Evolutionary conservation across 768 basidiomycete genomes (phyloP).

Genomic region (Phlebiopsis flavidoalba): DNA sequence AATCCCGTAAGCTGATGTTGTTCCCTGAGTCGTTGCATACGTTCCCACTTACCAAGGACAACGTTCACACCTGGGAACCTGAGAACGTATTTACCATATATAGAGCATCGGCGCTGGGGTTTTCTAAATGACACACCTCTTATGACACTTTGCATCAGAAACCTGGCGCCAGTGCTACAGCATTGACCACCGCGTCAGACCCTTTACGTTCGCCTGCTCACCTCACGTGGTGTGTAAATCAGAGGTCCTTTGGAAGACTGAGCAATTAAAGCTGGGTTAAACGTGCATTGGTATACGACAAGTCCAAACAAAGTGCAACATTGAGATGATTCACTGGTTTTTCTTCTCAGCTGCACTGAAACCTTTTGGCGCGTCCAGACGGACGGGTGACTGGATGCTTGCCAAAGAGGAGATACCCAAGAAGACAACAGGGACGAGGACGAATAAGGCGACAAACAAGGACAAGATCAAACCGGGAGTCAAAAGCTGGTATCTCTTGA

Average conservation of each 20-base stretch:
- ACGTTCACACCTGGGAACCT: not conserved
- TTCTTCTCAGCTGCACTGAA: slow-evolving; percentile 71
- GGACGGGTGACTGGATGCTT: slow-evolving; percentile 67
- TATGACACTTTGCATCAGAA: not conserved
- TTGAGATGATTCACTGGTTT: slow-evolving; percentile 43
- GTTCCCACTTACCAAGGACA: not conserved
- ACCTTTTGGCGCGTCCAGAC: slow-evolving; percentile 58
- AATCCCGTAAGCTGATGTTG: not conserved
- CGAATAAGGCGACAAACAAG: slow-evolving; percentile 60
- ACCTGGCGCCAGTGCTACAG: not conserved
- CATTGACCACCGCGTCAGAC: not conserved
- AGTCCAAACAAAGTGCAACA: not conserved
- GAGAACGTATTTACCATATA: not conserved
- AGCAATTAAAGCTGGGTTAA: not conserved
- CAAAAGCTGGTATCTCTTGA: slow-evolving; percentile 71
- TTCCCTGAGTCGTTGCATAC: not conserved
- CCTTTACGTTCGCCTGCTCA: not conserved
- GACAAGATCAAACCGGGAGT: slow-evolving; percentile 68
- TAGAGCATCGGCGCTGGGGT: not conserved
- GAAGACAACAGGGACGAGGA: slow-evolving; percentile 62
- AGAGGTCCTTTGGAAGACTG: not conserved
- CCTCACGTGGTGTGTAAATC: not conserved
- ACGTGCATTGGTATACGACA: not conserved
- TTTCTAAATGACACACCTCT: not conserved
- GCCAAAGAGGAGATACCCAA: slow-evolving; percentile 62